Percentiles rank a stretch among this genome's conserved stretches.
phyloP scores from a whole-genome alignment of 768 basidiomycete species.

The Kwoniella newhampshirensis region DNA sequence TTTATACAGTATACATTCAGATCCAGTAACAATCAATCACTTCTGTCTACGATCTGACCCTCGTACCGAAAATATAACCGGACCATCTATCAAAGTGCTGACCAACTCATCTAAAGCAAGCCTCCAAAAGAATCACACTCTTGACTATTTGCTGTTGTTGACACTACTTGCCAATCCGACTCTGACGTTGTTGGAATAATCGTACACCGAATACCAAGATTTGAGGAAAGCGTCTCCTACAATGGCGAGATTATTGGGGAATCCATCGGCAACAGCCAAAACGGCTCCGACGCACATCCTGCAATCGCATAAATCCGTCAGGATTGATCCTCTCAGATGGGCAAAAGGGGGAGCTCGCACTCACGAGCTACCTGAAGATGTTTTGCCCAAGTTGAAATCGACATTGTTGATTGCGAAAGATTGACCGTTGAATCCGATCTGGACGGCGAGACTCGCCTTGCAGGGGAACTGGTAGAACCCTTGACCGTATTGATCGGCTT shows the following conservation, averaged over 20 bases:
- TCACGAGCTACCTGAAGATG: slow-evolving; percentile 39
- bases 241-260: slow-evolving; percentile 62
- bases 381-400: slow-evolving; percentile 64
- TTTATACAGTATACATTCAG: too few relatives aligned
- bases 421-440: slow-evolving; percentile 58
- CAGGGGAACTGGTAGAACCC: slow-evolving; percentile 65
- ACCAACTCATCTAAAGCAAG: too few relatives aligned
- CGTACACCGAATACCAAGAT: slow-evolving; percentile 66
- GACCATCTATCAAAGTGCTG: too few relatives aligned
- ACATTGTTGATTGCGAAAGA: slow-evolving; percentile 56
- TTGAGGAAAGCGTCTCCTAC: slow-evolving; percentile 68
- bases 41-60: too few relatives aligned
- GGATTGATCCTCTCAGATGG: too few relatives aligned
- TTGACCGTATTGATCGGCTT: slow-evolving; percentile 57
- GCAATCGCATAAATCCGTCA: background rate
- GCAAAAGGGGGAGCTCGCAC: too few relatives aligned
- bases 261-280: slow-evolving; percentile 57
- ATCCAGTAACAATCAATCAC: too few relatives aligned
- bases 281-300: slow-evolving; percentile 64
- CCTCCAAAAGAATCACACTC: background rate
- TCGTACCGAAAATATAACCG: too few relatives aligned
- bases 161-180: slow-evolving; percentile 63
- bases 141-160: slow-evolving; percentile 27
- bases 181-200: slow-evolving; percentile 60
- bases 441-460: slow-evolving; percentile 49